Conservation (phyloP, 495 filamentous ascomycete genomes). For the Hamigera avellanea region DNA sequence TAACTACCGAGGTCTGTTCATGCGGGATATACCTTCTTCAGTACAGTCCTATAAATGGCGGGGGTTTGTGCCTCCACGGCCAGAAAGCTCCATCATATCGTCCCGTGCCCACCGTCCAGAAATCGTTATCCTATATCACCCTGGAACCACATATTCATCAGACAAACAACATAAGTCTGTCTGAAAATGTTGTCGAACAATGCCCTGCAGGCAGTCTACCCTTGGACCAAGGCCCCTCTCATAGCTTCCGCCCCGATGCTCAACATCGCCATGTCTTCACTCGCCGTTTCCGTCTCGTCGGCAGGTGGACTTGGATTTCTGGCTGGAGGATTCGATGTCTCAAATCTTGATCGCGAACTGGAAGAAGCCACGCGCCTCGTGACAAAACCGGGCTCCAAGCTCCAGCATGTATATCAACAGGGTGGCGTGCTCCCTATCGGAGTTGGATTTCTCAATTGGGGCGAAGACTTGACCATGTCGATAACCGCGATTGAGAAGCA, state of each 20-base stretch:
- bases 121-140: neutral
- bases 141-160: neutral
- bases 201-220: slow-evolving; percentile 3
- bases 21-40: too few species aligned
- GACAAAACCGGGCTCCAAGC: neutral
- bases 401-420: neutral
- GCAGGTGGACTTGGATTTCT: slow-evolving; percentile 49
- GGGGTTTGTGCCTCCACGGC: too few species aligned
- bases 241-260: slow-evolving; percentile 58
- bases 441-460: slow-evolving; percentile 46
- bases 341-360: slow-evolving; percentile 14
- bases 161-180: neutral
- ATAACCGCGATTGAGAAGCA: slow-evolving; percentile 28
- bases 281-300: slow-evolving; percentile 45
- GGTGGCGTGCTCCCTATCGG: slow-evolving; percentile 40
- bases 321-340: slow-evolving; percentile 18
- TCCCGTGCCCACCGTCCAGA: too few species aligned
- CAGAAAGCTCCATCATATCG: too few species aligned
- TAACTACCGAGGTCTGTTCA: too few species aligned
- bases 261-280: slow-evolving; percentile 42
- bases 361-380: slow-evolving; percentile 11
- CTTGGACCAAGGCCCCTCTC: slow-evolving; percentile 32
- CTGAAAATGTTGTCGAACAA: slow-evolving; percentile 1
- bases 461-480: slow-evolving; percentile 26
- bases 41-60: too few species aligned